Percentiles rank a stretch among this genome's conserved stretches.
Evolutionary conservation across 163 green algal genomes (phyloP).

Genomic region (Chloromonas sp.): DNA sequence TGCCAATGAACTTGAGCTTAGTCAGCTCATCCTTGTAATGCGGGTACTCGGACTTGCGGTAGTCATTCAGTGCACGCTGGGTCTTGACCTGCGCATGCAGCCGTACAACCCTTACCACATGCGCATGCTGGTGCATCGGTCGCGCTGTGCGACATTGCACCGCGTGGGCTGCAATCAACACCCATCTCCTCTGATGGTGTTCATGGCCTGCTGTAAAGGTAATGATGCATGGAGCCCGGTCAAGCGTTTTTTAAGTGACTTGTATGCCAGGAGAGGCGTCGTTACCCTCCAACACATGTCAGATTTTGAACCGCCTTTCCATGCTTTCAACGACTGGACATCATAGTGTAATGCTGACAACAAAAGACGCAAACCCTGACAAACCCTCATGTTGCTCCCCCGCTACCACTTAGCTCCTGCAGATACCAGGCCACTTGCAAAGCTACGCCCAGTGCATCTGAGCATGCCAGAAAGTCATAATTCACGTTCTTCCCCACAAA

Average conservation of each 20-base stretch:
- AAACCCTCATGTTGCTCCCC: too few species aligned
- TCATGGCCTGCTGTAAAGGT: too few species aligned
- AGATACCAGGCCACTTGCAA: too few species aligned
- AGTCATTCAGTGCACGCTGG: constrained; percentile 53
- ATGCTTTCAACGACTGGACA: too few species aligned
- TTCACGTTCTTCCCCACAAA: neutral
- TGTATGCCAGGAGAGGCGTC: neutral
- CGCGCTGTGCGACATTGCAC: neutral
- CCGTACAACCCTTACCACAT: neutral
- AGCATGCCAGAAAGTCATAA: too few species aligned
- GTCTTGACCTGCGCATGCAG: constrained; percentile 48
- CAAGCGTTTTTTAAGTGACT: neutral
- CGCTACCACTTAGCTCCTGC: too few species aligned
- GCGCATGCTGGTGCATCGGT: neutral
- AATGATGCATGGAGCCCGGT: too few species aligned
- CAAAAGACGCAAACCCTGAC: too few species aligned
- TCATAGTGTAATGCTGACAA: too few species aligned
- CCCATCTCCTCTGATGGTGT: too few species aligned
- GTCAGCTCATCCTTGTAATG: constrained; percentile 56
- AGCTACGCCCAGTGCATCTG: too few species aligned
- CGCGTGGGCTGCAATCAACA: neutral
- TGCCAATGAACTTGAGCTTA: constrained; percentile 50
- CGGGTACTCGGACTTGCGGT: constrained; percentile 54
- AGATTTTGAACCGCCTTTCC: neutral
- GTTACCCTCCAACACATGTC: neutral